These are phyloP conservation scores for Lactarius pseudohatsudake DNA, from an alignment of 768 basidiomycete genomes.

Conservation along the genomic window DNA sequence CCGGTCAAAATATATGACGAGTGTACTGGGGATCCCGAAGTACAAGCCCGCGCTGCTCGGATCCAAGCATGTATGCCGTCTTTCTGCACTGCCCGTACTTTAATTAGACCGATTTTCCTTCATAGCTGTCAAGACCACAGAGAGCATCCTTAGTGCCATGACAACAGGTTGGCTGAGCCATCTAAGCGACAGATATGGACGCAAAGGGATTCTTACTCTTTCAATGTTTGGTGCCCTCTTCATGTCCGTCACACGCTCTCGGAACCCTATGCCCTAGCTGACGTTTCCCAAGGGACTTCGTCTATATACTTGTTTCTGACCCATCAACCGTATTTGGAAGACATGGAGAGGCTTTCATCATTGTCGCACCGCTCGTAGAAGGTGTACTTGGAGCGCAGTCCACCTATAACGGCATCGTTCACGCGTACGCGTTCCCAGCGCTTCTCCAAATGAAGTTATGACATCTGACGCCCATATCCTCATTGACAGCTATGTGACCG, in stretches of 20 bases:
- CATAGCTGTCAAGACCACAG: slow-evolving; percentile 30
- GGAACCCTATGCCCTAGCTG: background rate
- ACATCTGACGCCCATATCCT: background rate
- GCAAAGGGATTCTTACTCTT: slow-evolving; percentile 27
- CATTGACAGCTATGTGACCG: slow-evolving; percentile 26
- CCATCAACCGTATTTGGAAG: slow-evolving; percentile 20
- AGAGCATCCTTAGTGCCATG: slow-evolving; percentile 29
- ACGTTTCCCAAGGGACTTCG: slow-evolving; percentile 24
- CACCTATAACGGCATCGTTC: slow-evolving; percentile 29
- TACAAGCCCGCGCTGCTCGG: slow-evolving; percentile 30
- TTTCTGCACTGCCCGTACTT: background rate
- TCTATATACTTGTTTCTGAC: slow-evolving; percentile 30
- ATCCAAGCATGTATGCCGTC: slow-evolving; percentile 29
- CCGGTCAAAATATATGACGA: slow-evolving; percentile 17
- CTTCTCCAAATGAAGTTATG: background rate
- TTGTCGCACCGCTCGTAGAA: slow-evolving; percentile 29
- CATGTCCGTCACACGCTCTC: slow-evolving; percentile 21
- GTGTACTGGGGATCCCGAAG: slow-evolving; percentile 27
- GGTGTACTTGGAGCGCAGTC: slow-evolving; percentile 30
- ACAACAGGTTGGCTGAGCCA: slow-evolving; percentile 31
- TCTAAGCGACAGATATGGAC: slow-evolving; percentile 26
- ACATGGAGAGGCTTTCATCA: slow-evolving; percentile 28
- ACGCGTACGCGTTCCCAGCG: slow-evolving; percentile 22
- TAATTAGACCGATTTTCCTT: background rate
- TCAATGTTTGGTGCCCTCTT: slow-evolving; percentile 31